These are phyloP conservation scores for Nyssa sinensis DNA, from an alignment of 148 eudicot genomes.

Conservation along the genomic window DNA sequence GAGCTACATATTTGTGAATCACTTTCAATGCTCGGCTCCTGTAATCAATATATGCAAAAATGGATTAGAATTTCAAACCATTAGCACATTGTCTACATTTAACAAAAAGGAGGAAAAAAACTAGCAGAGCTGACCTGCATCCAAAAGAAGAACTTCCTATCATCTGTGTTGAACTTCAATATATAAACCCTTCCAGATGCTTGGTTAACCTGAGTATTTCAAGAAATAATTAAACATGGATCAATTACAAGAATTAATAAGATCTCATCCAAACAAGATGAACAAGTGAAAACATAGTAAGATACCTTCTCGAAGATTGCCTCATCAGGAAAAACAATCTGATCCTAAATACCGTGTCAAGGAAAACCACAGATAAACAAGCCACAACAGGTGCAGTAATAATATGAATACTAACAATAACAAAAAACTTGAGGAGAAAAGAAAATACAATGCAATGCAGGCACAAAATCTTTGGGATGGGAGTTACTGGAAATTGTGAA, in stretches of 20 bases:
- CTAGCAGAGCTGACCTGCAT: constrained; percentile 61
- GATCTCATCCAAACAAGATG: not conserved
- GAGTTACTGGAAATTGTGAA: not conserved
- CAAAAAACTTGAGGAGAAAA: not conserved
- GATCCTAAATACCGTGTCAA: constrained; percentile 58
- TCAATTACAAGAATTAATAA: not conserved
- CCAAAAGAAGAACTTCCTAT: constrained; percentile 94
- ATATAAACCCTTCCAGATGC: constrained; percentile 91
- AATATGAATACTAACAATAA: not conserved
- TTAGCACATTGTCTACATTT: not conserved
- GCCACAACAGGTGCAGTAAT: constrained; percentile 6
- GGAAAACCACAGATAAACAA: constrained; percentile 27
- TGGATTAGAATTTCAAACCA: constrained; percentile 5
- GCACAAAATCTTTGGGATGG: not conserved
- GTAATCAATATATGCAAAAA: constrained; percentile 17
- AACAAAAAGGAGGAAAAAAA: not conserved
- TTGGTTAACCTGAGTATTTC: constrained; percentile 63
- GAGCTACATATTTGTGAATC: constrained; percentile 66
- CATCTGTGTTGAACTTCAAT: constrained; percentile 89
- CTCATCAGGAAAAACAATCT: constrained; percentile 88
- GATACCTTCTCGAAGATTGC: constrained; percentile 90
- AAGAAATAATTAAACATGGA: constrained; percentile 8
- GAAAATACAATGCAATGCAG: not conserved
- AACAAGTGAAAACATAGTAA: not conserved
- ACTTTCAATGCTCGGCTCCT: constrained; percentile 79